These are phyloP conservation scores for Botryotinia convoluta DNA, from an alignment of 2,329 filamentous ascomycete species.

Conservation along the genomic window DNA sequence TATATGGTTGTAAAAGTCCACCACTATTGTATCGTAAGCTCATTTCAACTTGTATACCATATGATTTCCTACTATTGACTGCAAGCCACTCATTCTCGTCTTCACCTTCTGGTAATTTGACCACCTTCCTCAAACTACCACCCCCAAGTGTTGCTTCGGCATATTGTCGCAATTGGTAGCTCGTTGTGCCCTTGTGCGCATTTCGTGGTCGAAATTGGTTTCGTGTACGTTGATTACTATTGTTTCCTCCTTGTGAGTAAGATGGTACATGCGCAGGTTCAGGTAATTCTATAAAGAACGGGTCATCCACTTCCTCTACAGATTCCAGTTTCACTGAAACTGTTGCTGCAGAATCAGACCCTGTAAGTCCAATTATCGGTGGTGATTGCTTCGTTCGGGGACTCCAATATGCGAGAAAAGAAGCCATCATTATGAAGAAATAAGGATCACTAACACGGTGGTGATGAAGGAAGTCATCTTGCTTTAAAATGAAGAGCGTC, in stretches of 20 bases:
- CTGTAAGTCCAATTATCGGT: background rate
- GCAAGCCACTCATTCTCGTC: conserved; percentile 98
- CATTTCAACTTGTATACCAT: background rate
- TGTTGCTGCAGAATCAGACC: conserved; percentile 33
- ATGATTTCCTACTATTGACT: conserved; percentile 72
- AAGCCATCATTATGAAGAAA: conserved; percentile 36
- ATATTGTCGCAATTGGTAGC: conserved; percentile 94
- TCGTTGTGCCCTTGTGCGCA: conserved; percentile 79
- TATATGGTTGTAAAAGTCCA: conserved; percentile 99
- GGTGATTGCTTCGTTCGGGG: conserved; percentile 5
- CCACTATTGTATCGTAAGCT: conserved; percentile 60
- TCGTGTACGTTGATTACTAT: conserved; percentile 80
- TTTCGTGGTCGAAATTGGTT: conserved; percentile 90
- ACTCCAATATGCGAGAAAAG: conserved; percentile 38
- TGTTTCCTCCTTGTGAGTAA: conserved; percentile 37
- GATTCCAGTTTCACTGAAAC: conserved; percentile 24
- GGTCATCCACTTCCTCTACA: conserved; percentile 23
- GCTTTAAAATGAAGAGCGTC: conserved; percentile 24
- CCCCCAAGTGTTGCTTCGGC: conserved; percentile 95
- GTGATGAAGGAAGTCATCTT: conserved; percentile 77
- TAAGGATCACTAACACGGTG: conserved; percentile 65
- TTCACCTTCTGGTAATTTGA: conserved; percentile 94
- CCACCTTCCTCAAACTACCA: conserved; percentile 91
- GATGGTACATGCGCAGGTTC: conserved; percentile 40
- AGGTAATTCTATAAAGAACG: conserved; percentile 42